Evolutionary conservation across 1,284 basidiomycete genomes (phyloP).

Genomic region (Agaricales sp.): DNA sequence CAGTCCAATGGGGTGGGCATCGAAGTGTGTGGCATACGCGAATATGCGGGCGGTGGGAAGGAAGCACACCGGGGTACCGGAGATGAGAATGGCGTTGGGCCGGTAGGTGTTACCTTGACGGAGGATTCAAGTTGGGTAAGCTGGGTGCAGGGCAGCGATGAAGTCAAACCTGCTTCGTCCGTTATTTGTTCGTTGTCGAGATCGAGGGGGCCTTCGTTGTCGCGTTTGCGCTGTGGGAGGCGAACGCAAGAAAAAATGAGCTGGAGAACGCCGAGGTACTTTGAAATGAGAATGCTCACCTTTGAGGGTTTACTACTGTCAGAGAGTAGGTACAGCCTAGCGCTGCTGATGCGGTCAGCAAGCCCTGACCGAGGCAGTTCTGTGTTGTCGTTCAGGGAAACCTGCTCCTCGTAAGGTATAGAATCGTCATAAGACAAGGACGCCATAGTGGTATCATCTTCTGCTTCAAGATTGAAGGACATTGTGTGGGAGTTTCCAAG

Average conservation of each 20-base stretch:
- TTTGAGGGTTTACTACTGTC: constrained; percentile 50
- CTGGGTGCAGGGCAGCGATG: background rate
- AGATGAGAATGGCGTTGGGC: constrained; percentile 59
- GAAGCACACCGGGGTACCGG: constrained; percentile 58
- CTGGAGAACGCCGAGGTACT: background rate
- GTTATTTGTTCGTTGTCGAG: constrained; percentile 13
- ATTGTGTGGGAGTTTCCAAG: too few relatives aligned
- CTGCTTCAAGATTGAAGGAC: too few relatives aligned
- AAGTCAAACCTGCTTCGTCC: constrained; percentile 4
- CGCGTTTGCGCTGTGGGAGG: background rate
- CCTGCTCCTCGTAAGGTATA: constrained; percentile 40
- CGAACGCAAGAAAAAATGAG: background rate
- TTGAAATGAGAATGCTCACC: constrained; percentile 37
- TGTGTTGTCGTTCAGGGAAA: constrained; percentile 22
- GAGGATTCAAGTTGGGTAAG: constrained; percentile 6
- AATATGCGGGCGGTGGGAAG: constrained; percentile 64
- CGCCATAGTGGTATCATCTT: background rate
- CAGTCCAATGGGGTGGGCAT: constrained; percentile 53
- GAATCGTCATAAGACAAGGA: constrained; percentile 44
- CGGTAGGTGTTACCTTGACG: constrained; percentile 32
- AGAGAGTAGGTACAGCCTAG: constrained; percentile 61
- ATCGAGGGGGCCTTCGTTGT: background rate
- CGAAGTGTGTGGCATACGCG: constrained; percentile 67
- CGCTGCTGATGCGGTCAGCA: constrained; percentile 53
- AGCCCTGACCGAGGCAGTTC: constrained; percentile 24